A percentile compares a stretch with the other conserved stretches of the same genome.
These are phyloP conservation scores for Tetracladium marchalianum DNA, from an alignment of 495 filamentous ascomycete genomes.

Conservation along the genomic window DNA sequence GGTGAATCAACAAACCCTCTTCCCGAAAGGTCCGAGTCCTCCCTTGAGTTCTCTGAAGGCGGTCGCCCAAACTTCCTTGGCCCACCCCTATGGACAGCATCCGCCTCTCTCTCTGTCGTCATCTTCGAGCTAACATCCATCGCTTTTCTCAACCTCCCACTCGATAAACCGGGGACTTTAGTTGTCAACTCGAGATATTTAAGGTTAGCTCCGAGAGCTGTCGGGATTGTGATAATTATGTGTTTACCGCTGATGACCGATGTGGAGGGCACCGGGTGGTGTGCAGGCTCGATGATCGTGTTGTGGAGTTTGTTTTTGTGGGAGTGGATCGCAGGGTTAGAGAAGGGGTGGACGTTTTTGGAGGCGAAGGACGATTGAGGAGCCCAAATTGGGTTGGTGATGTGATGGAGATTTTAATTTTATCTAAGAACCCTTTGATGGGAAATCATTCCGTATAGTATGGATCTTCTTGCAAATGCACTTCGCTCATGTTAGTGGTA, in stretches of 20 bases:
- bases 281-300: constrained; percentile 4
- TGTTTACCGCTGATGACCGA: constrained; percentile 12
- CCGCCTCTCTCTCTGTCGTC: constrained; percentile 9
- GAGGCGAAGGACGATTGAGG: constrained; percentile 5
- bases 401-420: too few species aligned
- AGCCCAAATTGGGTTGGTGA: too few species aligned
- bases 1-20: background rate
- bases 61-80: too few species aligned
- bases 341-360: constrained; percentile 15
- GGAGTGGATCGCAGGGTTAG: constrained; percentile 18
- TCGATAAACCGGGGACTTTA: constrained; percentile 17
- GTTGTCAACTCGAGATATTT: constrained; percentile 19
- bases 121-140: constrained; percentile 14
- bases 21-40: background rate
- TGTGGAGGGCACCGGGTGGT: constrained; percentile 4
- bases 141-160: constrained; percentile 15
- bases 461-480: too few species aligned
- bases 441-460: too few species aligned
- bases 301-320: constrained; percentile 15
- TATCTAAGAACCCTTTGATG: too few species aligned
- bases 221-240: constrained; percentile 10
- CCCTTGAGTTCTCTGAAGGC: constrained; percentile 1
- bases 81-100: constrained; percentile 16
- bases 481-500: too few species aligned
- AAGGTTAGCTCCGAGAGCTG: constrained; percentile 12